Evolutionary conservation across 2,329 filamentous ascomycete species (phyloP).

Genomic region (Domatiomyces catenatus): DNA sequence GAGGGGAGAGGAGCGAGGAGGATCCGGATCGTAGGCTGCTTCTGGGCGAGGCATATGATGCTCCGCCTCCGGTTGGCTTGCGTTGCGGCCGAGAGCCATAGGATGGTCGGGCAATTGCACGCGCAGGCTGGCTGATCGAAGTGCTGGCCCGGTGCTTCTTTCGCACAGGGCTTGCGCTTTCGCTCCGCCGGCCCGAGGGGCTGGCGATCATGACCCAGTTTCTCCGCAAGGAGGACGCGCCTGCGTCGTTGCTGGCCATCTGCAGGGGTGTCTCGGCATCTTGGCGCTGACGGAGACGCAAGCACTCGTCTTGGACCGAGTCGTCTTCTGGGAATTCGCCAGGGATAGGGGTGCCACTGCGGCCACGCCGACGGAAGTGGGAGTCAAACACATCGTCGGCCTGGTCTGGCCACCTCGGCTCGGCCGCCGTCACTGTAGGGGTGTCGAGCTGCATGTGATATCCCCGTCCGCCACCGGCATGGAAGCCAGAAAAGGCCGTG

Average conservation of each 20-base stretch:
- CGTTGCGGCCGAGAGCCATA: not conserved
- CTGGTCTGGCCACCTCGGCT: conserved; percentile 20
- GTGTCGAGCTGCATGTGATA: conserved; percentile 41
- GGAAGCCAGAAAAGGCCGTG: conserved; percentile 63
- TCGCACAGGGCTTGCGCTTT: conserved; percentile 14
- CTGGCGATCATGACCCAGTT: conserved; percentile 56
- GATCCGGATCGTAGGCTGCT: not conserved
- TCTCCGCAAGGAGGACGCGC: conserved; percentile 30
- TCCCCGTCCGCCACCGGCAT: conserved; percentile 63
- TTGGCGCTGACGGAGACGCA: conserved; percentile 31
- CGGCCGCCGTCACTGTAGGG: conserved; percentile 15
- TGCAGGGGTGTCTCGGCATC: conserved; percentile 28
- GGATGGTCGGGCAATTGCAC: not conserved
- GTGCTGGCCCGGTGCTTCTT: conserved; percentile 13
- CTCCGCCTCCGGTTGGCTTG: not conserved
- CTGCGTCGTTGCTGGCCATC: not conserved
- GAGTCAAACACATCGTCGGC: conserved; percentile 18
- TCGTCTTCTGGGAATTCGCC: conserved; percentile 38
- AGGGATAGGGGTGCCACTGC: conserved; percentile 33
- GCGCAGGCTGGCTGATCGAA: conserved; percentile 1
- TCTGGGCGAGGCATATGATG: not conserved
- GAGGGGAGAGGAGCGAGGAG: not conserved
- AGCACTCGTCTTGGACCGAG: conserved; percentile 29
- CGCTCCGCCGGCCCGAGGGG: conserved; percentile 7
- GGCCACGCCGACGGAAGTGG: conserved; percentile 5